Conservation (phyloP, 1,284 basidiomycete genomes). For the Boletellus deceptivus region DNA sequence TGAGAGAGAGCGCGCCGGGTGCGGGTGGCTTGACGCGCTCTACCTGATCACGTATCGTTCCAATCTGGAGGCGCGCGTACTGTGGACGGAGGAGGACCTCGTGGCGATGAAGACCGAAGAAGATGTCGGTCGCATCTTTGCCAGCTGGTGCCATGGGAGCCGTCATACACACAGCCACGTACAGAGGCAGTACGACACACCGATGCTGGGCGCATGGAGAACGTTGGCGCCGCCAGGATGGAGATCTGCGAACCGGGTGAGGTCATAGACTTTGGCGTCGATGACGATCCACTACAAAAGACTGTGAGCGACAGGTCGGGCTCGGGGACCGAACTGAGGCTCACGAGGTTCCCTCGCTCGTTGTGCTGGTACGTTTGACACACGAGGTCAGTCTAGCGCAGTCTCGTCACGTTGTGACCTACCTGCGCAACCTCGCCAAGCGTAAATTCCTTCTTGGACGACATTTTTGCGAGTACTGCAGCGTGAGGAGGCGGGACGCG, state of each 20-base stretch:
- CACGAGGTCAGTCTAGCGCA: too few relatives aligned
- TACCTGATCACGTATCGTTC: slow-evolving; percentile 68
- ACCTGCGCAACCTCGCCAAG: slow-evolving; percentile 57
- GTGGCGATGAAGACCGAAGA: slow-evolving; percentile 89
- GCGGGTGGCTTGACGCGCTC: slow-evolving; percentile 57
- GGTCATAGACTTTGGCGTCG: slow-evolving; percentile 66
- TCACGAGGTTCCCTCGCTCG: slow-evolving; percentile 67
- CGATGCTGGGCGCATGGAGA: slow-evolving; percentile 41
- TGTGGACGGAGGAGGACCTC: slow-evolving; percentile 83
- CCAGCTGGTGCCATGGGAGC: slow-evolving; percentile 43
- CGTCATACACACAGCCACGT: too few relatives aligned
- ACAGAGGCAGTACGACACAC: slow-evolving; percentile 26
- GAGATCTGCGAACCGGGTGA: slow-evolving; percentile 58
- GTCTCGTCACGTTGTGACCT: background rate
- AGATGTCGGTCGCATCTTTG: slow-evolving; percentile 84
- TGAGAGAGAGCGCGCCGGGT: slow-evolving; percentile 67
- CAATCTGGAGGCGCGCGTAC: slow-evolving; percentile 81
- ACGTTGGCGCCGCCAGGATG: slow-evolving; percentile 70
- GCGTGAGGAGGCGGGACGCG: too few relatives aligned
- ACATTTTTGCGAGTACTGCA: slow-evolving; percentile 20
- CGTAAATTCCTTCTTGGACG: slow-evolving; percentile 38
- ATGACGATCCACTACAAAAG: slow-evolving; percentile 57
- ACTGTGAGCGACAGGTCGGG: slow-evolving; percentile 1
- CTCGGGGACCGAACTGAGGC: slow-evolving; percentile 14
- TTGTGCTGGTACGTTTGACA: slow-evolving; percentile 55